These are phyloP conservation scores for Ceratocystiopsis minuta DNA, from an alignment of 2,329 filamentous ascomycete genomes.

Conservation along the genomic window DNA sequence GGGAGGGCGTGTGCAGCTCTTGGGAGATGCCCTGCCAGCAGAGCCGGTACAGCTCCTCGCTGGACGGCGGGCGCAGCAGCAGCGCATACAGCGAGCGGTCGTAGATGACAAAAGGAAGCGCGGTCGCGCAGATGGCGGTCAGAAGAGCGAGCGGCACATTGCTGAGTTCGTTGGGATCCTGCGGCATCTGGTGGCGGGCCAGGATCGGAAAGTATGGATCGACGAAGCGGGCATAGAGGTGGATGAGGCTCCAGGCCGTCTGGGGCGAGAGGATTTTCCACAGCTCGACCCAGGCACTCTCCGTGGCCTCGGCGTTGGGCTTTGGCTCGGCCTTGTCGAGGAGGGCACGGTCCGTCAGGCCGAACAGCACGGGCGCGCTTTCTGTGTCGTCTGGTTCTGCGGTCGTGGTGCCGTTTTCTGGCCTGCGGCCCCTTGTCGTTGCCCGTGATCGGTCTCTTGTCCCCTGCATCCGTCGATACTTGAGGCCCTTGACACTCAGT, in stretches of 20 bases:
- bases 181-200: slow-evolving; percentile 17
- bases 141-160: slow-evolving; percentile 19
- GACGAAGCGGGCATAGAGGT: slow-evolving; percentile 23
- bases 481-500: slow-evolving; percentile 3
- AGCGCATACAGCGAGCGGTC: slow-evolving; percentile 19
- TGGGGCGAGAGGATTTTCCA: slow-evolving; percentile 14
- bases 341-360: slow-evolving; percentile 17
- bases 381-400: too few species aligned
- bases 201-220: slow-evolving; percentile 26
- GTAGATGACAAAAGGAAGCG: slow-evolving; percentile 24
- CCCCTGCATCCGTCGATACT: slow-evolving; percentile 12
- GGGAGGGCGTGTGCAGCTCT: slow-evolving; percentile 16
- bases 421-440: neutral
- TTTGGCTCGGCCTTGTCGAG: slow-evolving; percentile 17
- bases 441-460: slow-evolving; percentile 11
- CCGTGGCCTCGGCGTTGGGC: slow-evolving; percentile 10
- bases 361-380: slow-evolving; percentile 12
- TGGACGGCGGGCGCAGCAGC: slow-evolving; percentile 15
- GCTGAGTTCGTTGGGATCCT: slow-evolving; percentile 14
- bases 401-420: too few species aligned
- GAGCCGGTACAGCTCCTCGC: slow-evolving; percentile 14
- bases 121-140: slow-evolving; percentile 24
- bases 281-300: slow-evolving; percentile 14
- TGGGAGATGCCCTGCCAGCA: slow-evolving; percentile 15
- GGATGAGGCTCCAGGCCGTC: slow-evolving; percentile 19